phyloP scores from a whole-genome alignment of 2,329 filamentous ascomycete genomes.

The Fusarium haematococcum region DNA sequence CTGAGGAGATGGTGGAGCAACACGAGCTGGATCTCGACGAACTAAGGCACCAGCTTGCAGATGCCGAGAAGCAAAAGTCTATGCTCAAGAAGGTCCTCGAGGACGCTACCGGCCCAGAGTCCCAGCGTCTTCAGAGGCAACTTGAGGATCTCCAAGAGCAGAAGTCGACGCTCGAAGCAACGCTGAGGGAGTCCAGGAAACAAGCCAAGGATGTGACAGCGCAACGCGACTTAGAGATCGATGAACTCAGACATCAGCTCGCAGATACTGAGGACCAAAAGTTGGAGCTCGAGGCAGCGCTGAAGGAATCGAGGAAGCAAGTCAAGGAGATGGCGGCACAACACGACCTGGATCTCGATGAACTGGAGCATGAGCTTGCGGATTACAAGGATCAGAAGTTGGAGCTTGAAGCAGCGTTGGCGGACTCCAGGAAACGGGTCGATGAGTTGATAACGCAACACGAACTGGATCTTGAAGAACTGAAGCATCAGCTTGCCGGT shows the following conservation, averaged over 20 bases:
- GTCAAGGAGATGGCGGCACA: not conserved
- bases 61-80: not conserved
- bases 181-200: not conserved
- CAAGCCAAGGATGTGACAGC: not conserved
- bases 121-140: conserved; percentile 64
- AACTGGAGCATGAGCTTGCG: not conserved
- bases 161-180: not conserved
- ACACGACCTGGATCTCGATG: not conserved
- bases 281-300: not conserved
- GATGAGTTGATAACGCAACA: not conserved
- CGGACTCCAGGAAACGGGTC: not conserved
- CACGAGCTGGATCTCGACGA: not conserved
- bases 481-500: not conserved
- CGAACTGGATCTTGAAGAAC: not conserved
- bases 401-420: not conserved
- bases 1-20: not conserved
- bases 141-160: conserved; percentile 59
- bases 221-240: not conserved
- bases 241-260: not conserved
- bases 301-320: not conserved
- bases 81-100: not conserved
- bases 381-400: not conserved
- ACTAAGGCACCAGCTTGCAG: not conserved
- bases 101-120: conserved; percentile 44
- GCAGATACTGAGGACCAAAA: not conserved